These are phyloP conservation scores for Spinacia oleracea DNA, from an alignment of 179 eudicot species.

Conservation along the genomic window DNA sequence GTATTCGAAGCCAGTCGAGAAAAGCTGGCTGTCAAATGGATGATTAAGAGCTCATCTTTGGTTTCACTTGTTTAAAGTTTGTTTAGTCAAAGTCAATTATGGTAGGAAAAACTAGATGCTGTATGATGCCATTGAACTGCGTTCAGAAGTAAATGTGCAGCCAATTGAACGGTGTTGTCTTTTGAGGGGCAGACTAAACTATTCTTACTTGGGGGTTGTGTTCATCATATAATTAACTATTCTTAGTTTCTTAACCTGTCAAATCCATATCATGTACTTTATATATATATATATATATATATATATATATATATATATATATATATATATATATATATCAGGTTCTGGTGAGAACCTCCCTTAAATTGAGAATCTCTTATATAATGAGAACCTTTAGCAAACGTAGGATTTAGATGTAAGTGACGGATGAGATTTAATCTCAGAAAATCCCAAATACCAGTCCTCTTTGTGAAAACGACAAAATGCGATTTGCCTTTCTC, in stretches of 20 bases:
- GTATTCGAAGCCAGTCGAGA: neutral
- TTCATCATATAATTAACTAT: neutral
- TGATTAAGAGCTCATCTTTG: neutral
- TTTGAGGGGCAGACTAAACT: neutral
- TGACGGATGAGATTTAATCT: too few species aligned
- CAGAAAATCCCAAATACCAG: too few species aligned
- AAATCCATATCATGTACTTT: too few species aligned
- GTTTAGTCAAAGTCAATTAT: neutral
- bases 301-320: too few species aligned
- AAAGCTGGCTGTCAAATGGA: neutral
- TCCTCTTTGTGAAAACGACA: too few species aligned
- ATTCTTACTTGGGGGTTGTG: neutral
- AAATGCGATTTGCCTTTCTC: too few species aligned
- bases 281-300: too few species aligned
- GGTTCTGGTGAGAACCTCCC: too few species aligned
- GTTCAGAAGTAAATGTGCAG: neutral
- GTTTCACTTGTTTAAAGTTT: neutral
- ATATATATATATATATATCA: too few species aligned
- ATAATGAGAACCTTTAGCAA: too few species aligned
- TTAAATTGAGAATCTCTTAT: too few species aligned
- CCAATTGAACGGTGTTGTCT: neutral
- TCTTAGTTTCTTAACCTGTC: neutral
- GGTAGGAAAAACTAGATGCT: neutral
- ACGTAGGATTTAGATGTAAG: too few species aligned
- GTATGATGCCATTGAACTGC: neutral